Evolutionary conservation across 306 rosid species (phyloP).

Genomic region (Astragalus membranaceus): DNA sequence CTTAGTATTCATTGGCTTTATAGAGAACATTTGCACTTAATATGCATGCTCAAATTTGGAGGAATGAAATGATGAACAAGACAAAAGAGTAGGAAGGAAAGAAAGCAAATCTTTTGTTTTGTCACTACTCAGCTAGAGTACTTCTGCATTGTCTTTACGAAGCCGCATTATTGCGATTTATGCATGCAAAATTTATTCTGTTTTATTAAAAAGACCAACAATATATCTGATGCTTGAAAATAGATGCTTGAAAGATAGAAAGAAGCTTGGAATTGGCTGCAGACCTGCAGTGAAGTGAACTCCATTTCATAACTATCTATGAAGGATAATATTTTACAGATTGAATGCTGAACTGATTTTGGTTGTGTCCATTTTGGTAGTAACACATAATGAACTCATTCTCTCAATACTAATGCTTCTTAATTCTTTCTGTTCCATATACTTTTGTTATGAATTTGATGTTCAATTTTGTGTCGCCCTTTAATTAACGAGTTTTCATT

Average conservation of each 20-base stretch:
- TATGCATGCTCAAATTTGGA: too few relatives aligned
- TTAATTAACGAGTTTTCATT: constrained; percentile 20
- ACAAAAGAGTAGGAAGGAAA: too few relatives aligned
- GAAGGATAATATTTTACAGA: constrained; percentile 3
- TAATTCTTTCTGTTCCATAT: not conserved
- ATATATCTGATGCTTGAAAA: too few relatives aligned
- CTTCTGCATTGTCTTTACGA: too few relatives aligned
- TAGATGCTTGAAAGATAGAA: constrained; percentile 79
- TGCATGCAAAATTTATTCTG: too few relatives aligned
- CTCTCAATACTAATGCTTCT: not conserved
- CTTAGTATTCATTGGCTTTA: not conserved
- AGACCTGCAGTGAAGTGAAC: constrained; percentile 92
- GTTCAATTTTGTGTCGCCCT: not conserved
- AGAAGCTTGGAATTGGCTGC: constrained; percentile 96
- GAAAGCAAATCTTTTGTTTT: too few relatives aligned
- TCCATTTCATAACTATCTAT: constrained; percentile 21
- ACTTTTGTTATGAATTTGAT: not conserved
- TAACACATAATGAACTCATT: not conserved
- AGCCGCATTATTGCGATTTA: too few relatives aligned
- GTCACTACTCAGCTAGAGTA: too few relatives aligned
- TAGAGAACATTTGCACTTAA: too few relatives aligned
- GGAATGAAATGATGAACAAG: too few relatives aligned
- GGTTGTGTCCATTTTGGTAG: not conserved
- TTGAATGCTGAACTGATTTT: not conserved
- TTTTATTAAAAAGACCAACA: too few relatives aligned